These are phyloP conservation scores for Vigna radiata DNA, from an alignment of 306 rosid species.

Conservation along the genomic window DNA sequence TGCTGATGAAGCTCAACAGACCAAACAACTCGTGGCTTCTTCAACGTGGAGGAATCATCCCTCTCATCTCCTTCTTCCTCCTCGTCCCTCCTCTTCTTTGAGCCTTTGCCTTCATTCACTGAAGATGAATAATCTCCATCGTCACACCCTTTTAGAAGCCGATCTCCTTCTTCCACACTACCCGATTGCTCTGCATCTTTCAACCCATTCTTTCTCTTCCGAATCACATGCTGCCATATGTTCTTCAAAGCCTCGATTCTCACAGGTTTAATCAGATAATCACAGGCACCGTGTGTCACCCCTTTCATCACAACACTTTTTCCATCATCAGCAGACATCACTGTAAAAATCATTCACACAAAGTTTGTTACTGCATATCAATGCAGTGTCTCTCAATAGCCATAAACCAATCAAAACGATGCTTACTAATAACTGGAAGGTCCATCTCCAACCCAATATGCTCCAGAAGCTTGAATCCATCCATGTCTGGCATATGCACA, in stretches of 20 bases:
- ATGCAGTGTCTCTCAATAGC: conserved; percentile 19
- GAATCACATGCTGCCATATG: conserved; percentile 98
- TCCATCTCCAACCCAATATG: conserved; percentile 96
- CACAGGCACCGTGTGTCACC: conserved; percentile 97
- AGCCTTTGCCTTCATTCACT: conserved; percentile 78
- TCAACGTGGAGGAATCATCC: conserved; percentile 84
- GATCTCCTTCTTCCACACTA: conserved; percentile 86
- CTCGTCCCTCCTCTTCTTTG: conserved; percentile 85
- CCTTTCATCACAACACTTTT: conserved; percentile 94
- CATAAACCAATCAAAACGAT: conserved; percentile 1
- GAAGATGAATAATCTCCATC: conserved; percentile 94
- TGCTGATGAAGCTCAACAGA: conserved; percentile 99
- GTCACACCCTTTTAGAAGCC: conserved; percentile 64
- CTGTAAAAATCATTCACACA: conserved; percentile 51
- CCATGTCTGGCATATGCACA: conserved; percentile 99
- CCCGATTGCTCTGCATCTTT: conserved; percentile 79
- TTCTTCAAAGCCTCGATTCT: conserved; percentile 91
- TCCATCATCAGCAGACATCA: conserved; percentile 99
- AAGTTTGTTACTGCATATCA: conserved; percentile 26
- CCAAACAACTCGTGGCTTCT: conserved; percentile 98
- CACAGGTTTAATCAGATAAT: conserved; percentile 91
- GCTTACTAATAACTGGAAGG: conserved; percentile 96
- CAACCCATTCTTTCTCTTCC: conserved; percentile 79
- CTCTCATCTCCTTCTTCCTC: conserved; percentile 87
- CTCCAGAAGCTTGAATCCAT: conserved; percentile 93